phyloP scores from a whole-genome alignment of 2,329 filamentous ascomycete species.

The Beauveria varroae region DNA sequence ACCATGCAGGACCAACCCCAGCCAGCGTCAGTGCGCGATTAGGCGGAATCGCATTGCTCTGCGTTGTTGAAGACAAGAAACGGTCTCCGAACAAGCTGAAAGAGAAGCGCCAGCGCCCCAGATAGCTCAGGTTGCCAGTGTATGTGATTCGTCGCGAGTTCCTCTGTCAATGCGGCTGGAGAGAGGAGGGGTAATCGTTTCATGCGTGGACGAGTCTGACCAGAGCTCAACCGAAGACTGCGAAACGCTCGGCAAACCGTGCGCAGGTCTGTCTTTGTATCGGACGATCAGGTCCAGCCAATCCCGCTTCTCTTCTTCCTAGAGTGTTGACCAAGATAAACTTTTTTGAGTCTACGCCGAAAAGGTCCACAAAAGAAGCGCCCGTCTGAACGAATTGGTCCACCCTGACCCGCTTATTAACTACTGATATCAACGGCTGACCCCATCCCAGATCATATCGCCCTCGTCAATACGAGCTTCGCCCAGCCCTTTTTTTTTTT shows the following conservation, averaged over 20 bases:
- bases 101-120: neutral
- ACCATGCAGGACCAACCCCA: neutral
- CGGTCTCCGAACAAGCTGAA: neutral
- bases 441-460: neutral
- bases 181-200: neutral
- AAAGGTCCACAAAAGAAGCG: neutral
- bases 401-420: neutral
- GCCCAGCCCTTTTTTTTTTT: no score
- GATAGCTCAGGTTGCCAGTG: neutral
- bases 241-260: neutral
- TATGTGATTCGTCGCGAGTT: neutral
- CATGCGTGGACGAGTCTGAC: neutral
- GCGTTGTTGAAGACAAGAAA: neutral
- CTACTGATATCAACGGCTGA: neutral
- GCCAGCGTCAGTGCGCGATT: neutral
- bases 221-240: no score
- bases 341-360: neutral
- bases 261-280: neutral
- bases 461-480: neutral
- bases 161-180: neutral
- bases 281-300: neutral
- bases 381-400: neutral
- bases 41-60: neutral
- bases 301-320: neutral
- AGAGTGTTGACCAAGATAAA: neutral